Percentiles rank a stretch among this genome's conserved stretches.
Conservation (phyloP, 2,329 filamentous ascomycete species). For the Zelopaecilomyces penicillatus region DNA sequence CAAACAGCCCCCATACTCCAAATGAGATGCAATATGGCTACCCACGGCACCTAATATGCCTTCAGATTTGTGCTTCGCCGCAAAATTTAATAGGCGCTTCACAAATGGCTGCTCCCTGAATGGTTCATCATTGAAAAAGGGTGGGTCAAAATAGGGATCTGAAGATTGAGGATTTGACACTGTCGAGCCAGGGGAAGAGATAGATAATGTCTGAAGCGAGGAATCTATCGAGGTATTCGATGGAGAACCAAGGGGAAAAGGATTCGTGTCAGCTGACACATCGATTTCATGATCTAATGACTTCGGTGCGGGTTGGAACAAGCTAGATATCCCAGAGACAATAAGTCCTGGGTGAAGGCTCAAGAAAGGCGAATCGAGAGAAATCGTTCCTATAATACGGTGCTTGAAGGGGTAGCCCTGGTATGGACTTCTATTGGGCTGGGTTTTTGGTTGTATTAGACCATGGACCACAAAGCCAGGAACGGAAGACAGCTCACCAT, state of each 20-base stretch:
- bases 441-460: neutral
- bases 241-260: neutral
- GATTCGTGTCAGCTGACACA: neutral
- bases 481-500: constrained; percentile 33
- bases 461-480: too few species aligned
- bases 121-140: constrained; percentile 65
- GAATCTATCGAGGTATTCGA: constrained; percentile 11
- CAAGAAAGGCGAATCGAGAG: constrained; percentile 78
- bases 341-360: constrained; percentile 86
- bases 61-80: constrained; percentile 68
- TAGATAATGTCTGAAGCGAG: neutral
- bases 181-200: constrained; percentile 5
- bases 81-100: constrained; percentile 63
- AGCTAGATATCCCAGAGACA: constrained; percentile 68
- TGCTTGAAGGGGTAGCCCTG: constrained; percentile 50
- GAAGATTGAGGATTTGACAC: constrained; percentile 12
- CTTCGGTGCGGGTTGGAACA: constrained; percentile 49
- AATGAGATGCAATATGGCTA: constrained; percentile 66
- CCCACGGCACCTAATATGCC: constrained; percentile 62
- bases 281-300: too few species aligned
- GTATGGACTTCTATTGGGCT: constrained; percentile 28
- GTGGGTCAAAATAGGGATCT: constrained; percentile 66
- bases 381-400: constrained; percentile 69
- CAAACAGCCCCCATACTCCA: constrained; percentile 76
- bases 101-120: constrained; percentile 62